Conservation (phyloP, 2,329 filamentous ascomycete species). For the Penicillium sp. region DNA sequence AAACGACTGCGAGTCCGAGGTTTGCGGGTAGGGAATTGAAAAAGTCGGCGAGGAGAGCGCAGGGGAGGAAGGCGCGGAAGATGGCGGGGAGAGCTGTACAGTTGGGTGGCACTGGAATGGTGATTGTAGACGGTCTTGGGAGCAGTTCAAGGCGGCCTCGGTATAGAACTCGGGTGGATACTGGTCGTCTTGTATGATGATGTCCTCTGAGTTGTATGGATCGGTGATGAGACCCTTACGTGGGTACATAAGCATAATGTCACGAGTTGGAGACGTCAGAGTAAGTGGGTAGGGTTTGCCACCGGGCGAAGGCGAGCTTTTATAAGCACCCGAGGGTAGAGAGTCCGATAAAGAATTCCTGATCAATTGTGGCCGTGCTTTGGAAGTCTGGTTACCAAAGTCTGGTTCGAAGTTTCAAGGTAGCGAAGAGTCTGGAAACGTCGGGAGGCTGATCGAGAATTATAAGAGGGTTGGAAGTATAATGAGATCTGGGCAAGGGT, state of each 20-base stretch:
- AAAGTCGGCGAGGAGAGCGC: slow-evolving; percentile 34
- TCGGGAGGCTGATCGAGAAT: slow-evolving; percentile 22
- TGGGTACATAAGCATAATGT: slow-evolving; percentile 45
- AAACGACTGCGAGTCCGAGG: slow-evolving; percentile 31
- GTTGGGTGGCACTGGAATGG: slow-evolving; percentile 37
- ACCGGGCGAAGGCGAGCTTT: slow-evolving; percentile 31
- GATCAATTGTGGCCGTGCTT: slow-evolving; percentile 21
- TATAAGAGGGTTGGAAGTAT: slow-evolving; percentile 19
- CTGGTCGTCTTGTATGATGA: slow-evolving; percentile 43
- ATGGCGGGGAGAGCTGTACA: slow-evolving; percentile 37
- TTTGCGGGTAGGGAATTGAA: slow-evolving; percentile 27
- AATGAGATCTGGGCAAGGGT: slow-evolving; percentile 7
- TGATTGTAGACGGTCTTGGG: slow-evolving; percentile 32
- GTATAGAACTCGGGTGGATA: slow-evolving; percentile 33
- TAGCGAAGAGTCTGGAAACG: slow-evolving; percentile 35
- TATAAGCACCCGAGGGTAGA: slow-evolving; percentile 29
- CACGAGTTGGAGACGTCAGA: slow-evolving; percentile 30
- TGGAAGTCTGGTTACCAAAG: slow-evolving; percentile 5
- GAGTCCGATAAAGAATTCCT: slow-evolving; percentile 29
- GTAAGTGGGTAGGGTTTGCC: slow-evolving; percentile 28
- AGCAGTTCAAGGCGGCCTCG: slow-evolving; percentile 28
- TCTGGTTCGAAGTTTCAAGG: slow-evolving; percentile 9
- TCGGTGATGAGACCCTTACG: slow-evolving; percentile 47
- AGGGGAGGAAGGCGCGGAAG: slow-evolving; percentile 38
- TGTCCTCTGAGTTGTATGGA: slow-evolving; percentile 35